Evolutionary conservation across 495 filamentous ascomycete genomes (phyloP).

Genomic region (Aspergillus egyptiacus): DNA sequence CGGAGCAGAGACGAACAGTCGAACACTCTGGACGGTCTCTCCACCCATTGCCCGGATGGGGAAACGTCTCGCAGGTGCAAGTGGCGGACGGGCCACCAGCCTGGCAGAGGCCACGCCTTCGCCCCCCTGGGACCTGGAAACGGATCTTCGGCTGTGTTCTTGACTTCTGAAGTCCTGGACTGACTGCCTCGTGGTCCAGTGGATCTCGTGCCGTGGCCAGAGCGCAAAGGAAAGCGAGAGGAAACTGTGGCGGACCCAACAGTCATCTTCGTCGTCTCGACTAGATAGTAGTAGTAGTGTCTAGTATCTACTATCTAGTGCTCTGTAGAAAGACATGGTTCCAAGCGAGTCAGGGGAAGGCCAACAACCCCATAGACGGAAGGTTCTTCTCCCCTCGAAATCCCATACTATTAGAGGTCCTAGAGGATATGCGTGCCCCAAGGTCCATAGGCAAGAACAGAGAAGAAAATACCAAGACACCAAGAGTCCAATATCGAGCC

Average conservation of each 20-base stretch:
- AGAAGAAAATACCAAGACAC: conserved; percentile 11
- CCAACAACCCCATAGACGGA: too few relatives aligned
- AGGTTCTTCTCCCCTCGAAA: too few relatives aligned
- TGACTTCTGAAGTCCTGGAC: conserved; percentile 11
- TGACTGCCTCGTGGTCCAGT: conserved; percentile 9
- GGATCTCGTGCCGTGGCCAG: conserved; percentile 22
- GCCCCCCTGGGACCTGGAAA: conserved; percentile 8
- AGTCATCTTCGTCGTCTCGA: not conserved
- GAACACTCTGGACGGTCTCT: too few relatives aligned
- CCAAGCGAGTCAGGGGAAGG: not conserved
- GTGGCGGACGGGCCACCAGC: conserved; percentile 15
- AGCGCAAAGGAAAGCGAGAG: conserved; percentile 5
- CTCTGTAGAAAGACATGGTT: too few relatives aligned
- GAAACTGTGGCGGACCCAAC: too few relatives aligned
- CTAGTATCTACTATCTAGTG: too few relatives aligned
- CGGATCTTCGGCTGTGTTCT: conserved; percentile 23
- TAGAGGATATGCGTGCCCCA: too few relatives aligned
- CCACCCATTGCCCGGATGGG: conserved; percentile 21
- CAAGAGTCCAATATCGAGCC: conserved; percentile 7
- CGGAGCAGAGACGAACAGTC: too few relatives aligned
- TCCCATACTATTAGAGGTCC: too few relatives aligned
- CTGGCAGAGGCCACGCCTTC: not conserved
- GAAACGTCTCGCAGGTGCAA: conserved; percentile 11
- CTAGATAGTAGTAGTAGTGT: not conserved
- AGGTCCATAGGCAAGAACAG: not conserved